A percentile compares a stretch with the other conserved stretches of the same genome.
Conservation (phyloP, 768 basidiomycete genomes). For the Amanita exitialis region DNA sequence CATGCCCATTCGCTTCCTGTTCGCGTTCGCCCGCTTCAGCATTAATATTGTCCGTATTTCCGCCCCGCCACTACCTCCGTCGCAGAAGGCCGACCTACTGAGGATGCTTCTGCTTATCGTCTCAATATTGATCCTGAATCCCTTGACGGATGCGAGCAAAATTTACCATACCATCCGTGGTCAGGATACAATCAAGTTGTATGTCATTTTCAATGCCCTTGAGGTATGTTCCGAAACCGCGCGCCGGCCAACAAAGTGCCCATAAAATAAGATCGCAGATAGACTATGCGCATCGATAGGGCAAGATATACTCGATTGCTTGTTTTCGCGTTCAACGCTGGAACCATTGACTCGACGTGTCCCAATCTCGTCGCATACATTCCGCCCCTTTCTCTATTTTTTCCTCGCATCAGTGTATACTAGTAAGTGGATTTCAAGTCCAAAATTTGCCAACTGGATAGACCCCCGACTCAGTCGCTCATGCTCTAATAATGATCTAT, state of each 20-base stretch:
- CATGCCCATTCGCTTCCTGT: conserved; percentile 76
- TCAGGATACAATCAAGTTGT: conserved; percentile 97
- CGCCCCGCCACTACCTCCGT: conserved; percentile 57
- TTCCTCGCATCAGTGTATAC: conserved; percentile 73
- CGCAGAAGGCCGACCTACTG: conserved; percentile 91
- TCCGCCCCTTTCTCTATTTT: conserved; percentile 82
- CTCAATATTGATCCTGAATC: conserved; percentile 65
- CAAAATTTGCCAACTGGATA: neutral
- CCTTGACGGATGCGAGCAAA: conserved; percentile 90
- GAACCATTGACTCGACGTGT: conserved; percentile 56
- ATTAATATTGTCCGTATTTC: conserved; percentile 38
- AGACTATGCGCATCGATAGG: conserved; percentile 92
- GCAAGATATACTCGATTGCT: conserved; percentile 92
- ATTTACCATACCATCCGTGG: conserved; percentile 97
- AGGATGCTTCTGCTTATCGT: conserved; percentile 65
- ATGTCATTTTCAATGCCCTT: conserved; percentile 97
- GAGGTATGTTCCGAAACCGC: conserved; percentile 50
- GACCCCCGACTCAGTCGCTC: conserved; percentile 48
- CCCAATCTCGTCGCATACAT: conserved; percentile 50
- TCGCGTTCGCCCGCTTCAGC: conserved; percentile 52
- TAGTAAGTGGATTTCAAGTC: conserved; percentile 36
- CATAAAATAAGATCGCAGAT: conserved; percentile 74
- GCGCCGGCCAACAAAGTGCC: conserved; percentile 1
- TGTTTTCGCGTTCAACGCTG: conserved; percentile 90
- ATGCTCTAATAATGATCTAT: conserved; percentile 92